Evolutionary conservation across 192 early-diverging fungal species (phyloP), one percentile per base, ranked within the genome.

Genomic region (Mortierella claussenii): DNA sequence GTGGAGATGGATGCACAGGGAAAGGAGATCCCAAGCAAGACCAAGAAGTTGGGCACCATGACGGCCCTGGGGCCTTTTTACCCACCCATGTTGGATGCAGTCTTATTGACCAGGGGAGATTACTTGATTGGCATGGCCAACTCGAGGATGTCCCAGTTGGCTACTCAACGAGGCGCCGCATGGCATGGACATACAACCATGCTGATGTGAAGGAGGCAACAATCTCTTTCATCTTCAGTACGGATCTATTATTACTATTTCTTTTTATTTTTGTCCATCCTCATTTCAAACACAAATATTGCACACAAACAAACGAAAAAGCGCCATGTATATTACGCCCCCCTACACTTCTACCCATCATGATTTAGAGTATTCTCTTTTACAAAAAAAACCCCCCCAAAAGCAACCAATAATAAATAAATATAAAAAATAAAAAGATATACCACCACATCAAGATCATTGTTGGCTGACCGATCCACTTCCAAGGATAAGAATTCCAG

Each of bases 21-120:
- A 0, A 33, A 49, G 2, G 51, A 55, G 26, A 37, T 51, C 10
- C 52, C 58, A 9, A 57, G 58, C 4, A 48, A 44, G 28, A 67
- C 50, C 50, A 67, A 31, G 27, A 76, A 67, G 31, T 21, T 76
- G 33, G 73, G 73, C 2, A 76, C 73, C 7, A 61, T 67, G 53
- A 37, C 56, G 4, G 9, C 52, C 1, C n/a, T 76, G 27, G 73
- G 73, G 2, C 62, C 54, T 1, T 76, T 67, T 30, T 76, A 66
- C 30, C 73, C 73, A 3, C 73, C 73, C 13, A 76, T 76, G 73
- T 24, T 76, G n/a, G 73, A 76, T n/a, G 73, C 73, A 2, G 64
- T 57, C 20, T 26, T 76, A 20, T 61, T 76, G 58, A 76, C 73
- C 9, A 51, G 73, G 15, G 73, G 73, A 0, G 54, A 76, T 28